These are phyloP conservation scores for Russula virescens DNA, from an alignment of 768 basidiomycete species.

Conservation along the genomic window DNA sequence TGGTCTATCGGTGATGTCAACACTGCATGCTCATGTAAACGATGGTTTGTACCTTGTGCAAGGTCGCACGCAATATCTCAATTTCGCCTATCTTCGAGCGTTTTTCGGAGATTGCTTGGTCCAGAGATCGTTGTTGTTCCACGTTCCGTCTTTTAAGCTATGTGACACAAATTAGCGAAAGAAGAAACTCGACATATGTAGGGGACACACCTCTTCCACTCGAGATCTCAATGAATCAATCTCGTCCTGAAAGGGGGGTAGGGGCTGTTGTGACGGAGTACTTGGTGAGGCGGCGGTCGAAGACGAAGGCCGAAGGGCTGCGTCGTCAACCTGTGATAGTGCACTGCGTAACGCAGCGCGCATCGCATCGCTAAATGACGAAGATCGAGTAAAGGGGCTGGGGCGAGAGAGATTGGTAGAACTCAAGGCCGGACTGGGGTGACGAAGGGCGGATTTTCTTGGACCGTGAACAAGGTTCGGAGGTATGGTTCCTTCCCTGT, in stretches of 20 bases:
- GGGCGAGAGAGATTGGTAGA: not conserved
- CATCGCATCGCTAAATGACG: conserved; percentile 14
- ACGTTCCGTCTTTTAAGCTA: conserved; percentile 14
- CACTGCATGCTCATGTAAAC: not conserved
- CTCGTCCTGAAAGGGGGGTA: not conserved
- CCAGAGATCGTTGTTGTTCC: conserved; percentile 16
- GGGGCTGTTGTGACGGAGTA: not conserved
- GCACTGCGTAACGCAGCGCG: conserved; percentile 12
- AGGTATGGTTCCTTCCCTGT: not conserved
- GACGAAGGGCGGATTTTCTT: not conserved
- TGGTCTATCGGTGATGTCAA: not conserved
- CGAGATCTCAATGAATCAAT: conserved; percentile 2
- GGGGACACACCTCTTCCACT: conserved; percentile 12
- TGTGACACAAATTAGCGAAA: not conserved
- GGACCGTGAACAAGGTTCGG: not conserved
- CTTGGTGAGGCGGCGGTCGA: not conserved
- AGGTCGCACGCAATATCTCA: conserved; percentile 19
- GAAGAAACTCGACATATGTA: no score
- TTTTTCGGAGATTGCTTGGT: conserved; percentile 22
- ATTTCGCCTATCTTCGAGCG: conserved; percentile 23
- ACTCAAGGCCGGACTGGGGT: not conserved
- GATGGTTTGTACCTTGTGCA: conserved; percentile 16
- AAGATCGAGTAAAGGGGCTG: conserved; percentile 1
- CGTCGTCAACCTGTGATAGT: not conserved
- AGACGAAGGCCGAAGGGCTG: not conserved